phyloP scores from a whole-genome alignment of 1,139 yeast genomes.

The Meyerozyma guilliermondii region DNA sequence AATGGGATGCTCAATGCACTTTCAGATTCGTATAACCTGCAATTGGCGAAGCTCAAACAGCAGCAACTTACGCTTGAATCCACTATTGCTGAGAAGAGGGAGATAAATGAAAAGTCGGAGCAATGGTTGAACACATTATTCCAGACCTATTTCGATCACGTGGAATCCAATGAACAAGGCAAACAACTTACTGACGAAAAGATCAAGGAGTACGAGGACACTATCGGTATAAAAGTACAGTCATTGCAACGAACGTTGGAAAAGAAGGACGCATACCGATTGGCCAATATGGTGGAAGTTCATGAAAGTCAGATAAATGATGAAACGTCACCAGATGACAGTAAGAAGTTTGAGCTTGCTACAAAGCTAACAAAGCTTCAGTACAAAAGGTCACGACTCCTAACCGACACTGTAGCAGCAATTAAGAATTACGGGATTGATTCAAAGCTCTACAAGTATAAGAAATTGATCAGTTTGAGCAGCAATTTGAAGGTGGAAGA shows the following conservation, averaged over 20 bases:
- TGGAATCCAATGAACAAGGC: constrained; percentile 27
- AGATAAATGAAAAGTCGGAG: constrained; percentile 12
- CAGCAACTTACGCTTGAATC: constrained; percentile 17
- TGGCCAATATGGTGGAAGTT: constrained; percentile 41
- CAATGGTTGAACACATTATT: background rate
- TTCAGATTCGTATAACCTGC: constrained; percentile 32
- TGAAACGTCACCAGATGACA: constrained; percentile 12
- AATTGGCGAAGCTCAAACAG: constrained; percentile 17
- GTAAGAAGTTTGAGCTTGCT: constrained; percentile 22
- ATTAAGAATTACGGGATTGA: constrained; percentile 38
- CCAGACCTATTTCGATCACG: constrained; percentile 21
- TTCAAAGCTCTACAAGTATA: constrained; percentile 70
- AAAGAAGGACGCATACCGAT: constrained; percentile 43
- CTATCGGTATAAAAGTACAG: constrained; percentile 31
- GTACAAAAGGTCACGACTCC: constrained; percentile 41
- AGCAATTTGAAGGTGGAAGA: constrained; percentile 79
- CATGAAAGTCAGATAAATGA: constrained; percentile 10
- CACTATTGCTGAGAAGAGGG: constrained; percentile 16
- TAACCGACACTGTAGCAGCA: constrained; percentile 32
- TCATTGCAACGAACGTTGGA: constrained; percentile 25
- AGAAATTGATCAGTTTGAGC: constrained; percentile 73
- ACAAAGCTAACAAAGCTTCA: constrained; percentile 51
- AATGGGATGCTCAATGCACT: constrained; percentile 40
- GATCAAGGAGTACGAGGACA: constrained; percentile 19
- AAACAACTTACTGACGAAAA: constrained; percentile 17